These are phyloP conservation scores for Daucus carota DNA, from an alignment of 129 eudicot genomes.

Conservation along the genomic window DH1_v3.0 NC_030385.2:36159001-36159500, in stretches of 20 bases:
- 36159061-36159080: no score
- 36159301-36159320: not conserved
- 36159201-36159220: not conserved
- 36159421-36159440: no score
- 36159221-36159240: not conserved
- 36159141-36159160: not conserved
- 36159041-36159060: no score
- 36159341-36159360: not conserved
- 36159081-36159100: not conserved
- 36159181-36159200: not conserved
- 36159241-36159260: not conserved
- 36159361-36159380: no score
- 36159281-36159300: not conserved
- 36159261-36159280: not conserved
- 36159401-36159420: no score
- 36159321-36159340: not conserved
- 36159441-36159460: no score
- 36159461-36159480: not conserved
- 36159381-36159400: no score
- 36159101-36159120: not conserved
- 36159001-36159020: no score
- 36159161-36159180: not conserved
- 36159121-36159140: no score
- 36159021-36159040: no score
- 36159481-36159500: no score